Evolutionary conservation across 2,329 filamentous ascomycete species (phyloP), one percentile per base, ranked within the genome.

Genomic region (Sporothrix pseudoabietina): DNA sequence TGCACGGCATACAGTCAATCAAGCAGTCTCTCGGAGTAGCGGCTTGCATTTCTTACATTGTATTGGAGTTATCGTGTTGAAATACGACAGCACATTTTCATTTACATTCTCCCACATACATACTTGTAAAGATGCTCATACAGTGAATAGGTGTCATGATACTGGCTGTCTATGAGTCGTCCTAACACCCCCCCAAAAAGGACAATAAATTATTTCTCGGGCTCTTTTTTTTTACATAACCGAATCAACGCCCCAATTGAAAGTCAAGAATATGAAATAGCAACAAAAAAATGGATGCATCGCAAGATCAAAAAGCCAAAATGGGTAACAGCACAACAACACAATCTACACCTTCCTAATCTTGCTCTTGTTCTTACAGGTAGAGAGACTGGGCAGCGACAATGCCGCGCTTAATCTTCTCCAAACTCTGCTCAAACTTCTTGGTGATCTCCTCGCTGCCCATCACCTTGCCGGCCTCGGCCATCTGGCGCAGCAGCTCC

Each of bases 401-500:
- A 81, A 99, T 94, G 81, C 98, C 96, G 79, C 96, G 88, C 82
- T 93, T 89, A 72, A 98, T 92, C 87, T 97, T 96, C 74, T 87
- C 86, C 77, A 99, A 84, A 75, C 93, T 92, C 77, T 90, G 88
- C 79, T 97, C 94, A 80, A 99, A 99, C 84, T 97, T 98, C 80
- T 91, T 88, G 79, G 94, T 92, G 73, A 99, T 85, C 79, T 98
- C 96, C 75, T 97, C 94, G 80, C 92, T 98, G 78, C 96, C 96
- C 96, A 99, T 99, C 76, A 98, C 95, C 84, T 98, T 98, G 77
- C 93, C 89, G 32, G 95, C 96, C 83, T 98, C 93, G 19, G 92
- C 95, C 88, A 98, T 97, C 82, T 99, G 96, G 77, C 96, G 89
- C 49, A 99, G 86, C 73, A 98, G 86, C 83, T 99, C 96, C 82